Evolutionary conservation across 2,329 filamentous ascomycete species (phyloP), one percentile per base, ranked within the genome.

Genomic region (Bimuria novae-zelandiae): DNA sequence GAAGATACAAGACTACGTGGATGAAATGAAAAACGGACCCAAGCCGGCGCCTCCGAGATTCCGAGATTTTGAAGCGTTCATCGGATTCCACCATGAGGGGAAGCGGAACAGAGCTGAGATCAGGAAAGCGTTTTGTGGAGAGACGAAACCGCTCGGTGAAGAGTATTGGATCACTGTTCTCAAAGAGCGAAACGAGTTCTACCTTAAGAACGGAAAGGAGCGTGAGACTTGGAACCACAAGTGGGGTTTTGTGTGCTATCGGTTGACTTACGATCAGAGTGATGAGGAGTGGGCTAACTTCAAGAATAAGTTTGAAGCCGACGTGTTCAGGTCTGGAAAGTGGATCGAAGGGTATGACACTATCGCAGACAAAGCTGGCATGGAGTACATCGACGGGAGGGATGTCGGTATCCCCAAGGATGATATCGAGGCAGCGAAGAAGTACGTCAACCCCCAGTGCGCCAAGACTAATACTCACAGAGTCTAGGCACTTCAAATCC

Each of bases 161-260:
- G 59, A 63, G 30, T 46, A 62, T 12, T 63, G 62, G 62, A 62
- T 62, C 25, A 56, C 59, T 2, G 48, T 61, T 8, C 46, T 65
- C 2, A 55, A 53, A 11, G 51, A 54, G 2, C 56, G 59, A 7
- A 59, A 60, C 41, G 40, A 55, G 1, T 62, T 54, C 8, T 59
- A 56, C 27, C n/a, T 54, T 23, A 25, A 41, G 7, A 44, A 60
- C 39, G 54, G 51, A 1, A 46, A 46, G 3, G 36, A 51, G 4
- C 49, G 33, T 3, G 35, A 51, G 11, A 47, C 32, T 4, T 39
- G 36, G 36, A 39, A 39, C 3, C 52, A 59, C 3, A 51, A 33
- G 8, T 65, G 60, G 57, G 62, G 61, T 2, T 65, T 61, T 22
- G 60, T 61, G 0, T 55, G 49, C 32, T 65, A 65, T 39, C 54